Evolutionary conservation across 2,329 filamentous ascomycete species (phyloP), one percentile per base, ranked within the genome.

Genomic region (Chlorencoelia australis): DNA sequence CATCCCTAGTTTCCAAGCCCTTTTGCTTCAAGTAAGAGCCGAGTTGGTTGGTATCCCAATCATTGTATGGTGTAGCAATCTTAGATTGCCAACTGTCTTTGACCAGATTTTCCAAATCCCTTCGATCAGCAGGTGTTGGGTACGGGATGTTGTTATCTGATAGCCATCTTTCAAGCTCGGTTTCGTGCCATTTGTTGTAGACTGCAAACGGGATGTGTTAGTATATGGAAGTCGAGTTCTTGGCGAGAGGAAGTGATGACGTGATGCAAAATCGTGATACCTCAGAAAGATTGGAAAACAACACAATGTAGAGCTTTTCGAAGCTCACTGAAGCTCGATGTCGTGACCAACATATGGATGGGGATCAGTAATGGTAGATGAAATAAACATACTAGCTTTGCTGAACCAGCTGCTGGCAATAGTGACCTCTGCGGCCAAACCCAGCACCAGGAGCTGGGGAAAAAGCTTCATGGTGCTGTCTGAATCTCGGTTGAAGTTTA

Each of bases 131-230:
- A 8, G 88, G 77, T 8, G 76, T 79, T n/a, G 91, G 87, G 59
- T 95, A 87, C 7, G 89, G 86, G 40, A 98, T 71, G 59, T 88
- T 76, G 64, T 96, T 74, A 58, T 98, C 91, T 19, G 83, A 83
- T 33, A 98, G 77, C 91, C 91, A 98, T 54, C 88, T 77, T 67
- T 98, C 89, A 19, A 98, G 76, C 70, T 98, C 91, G 15, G 85
- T 94, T 68, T 96, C 81, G 54, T 96, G 89, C 91, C 91, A 98
- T 61, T 91, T 95, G 66, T 96, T 95, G 71, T 96, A 96, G 11
- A 81, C 89, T 94, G 55, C 32, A 49, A 41, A 41, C 44, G 45
- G 42, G 56, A 46, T 42, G 38, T 36, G 44, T 60, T 43, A 59
- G 48, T 17, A 42, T 18, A 16, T 3, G 13, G 5, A 21, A 26